Conservation (phyloP, 106 monocot species). For the Vanilla planifolia region DNA sequence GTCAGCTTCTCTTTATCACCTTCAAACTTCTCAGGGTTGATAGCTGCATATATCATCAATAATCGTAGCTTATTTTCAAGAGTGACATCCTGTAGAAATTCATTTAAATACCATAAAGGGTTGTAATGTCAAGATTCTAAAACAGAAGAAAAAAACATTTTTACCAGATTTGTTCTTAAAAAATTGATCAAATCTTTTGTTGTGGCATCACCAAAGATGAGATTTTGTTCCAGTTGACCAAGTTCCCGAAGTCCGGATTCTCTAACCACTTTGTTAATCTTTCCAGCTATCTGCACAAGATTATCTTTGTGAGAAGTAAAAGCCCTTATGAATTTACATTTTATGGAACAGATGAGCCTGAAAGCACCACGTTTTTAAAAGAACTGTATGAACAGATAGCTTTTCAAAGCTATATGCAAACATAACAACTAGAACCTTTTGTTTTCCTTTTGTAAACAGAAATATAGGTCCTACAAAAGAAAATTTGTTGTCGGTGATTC, state of each 20-base stretch:
- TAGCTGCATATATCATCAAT: conserved; percentile 52
- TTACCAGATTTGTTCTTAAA: conserved; percentile 72
- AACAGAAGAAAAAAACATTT: neutral
- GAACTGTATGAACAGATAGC: neutral
- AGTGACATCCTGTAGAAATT: conserved; percentile 30
- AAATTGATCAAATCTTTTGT: conserved; percentile 92
- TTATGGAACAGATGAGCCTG: neutral
- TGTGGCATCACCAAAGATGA: conserved; percentile 96
- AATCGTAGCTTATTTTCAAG: conserved; percentile 52
- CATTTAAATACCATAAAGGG: neutral
- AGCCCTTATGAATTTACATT: neutral
- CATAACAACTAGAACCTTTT: neutral
- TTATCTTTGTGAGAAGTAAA: neutral
- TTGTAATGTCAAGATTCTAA: neutral
- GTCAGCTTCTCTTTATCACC: conserved; percentile 59
- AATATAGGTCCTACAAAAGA: neutral
- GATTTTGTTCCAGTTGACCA: conserved; percentile 92
- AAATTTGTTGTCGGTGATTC: neutral
- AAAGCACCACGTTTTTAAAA: neutral
- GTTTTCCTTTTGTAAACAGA: neutral
- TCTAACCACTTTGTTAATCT: conserved; percentile 72
- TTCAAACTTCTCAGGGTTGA: conserved; percentile 61
- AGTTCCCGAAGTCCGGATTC: conserved; percentile 80
- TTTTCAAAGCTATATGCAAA: neutral
- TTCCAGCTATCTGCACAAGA: conserved; percentile 79